Evolutionary conservation across 1,284 basidiomycete genomes (phyloP).

Genomic region (Stygiomarasmius scandens): DNA sequence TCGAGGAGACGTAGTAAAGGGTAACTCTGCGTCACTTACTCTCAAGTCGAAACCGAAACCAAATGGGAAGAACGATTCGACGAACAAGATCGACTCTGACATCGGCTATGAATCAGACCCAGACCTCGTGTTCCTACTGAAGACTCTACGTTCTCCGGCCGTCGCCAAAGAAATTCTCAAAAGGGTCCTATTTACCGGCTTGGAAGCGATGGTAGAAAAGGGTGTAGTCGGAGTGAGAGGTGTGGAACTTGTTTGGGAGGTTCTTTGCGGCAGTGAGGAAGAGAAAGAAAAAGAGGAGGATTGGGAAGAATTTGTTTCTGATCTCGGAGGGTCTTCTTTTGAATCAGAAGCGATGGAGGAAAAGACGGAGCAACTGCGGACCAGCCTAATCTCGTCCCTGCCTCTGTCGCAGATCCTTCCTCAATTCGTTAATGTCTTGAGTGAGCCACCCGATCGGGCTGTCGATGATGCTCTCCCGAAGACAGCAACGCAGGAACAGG

Average conservation of each 20-base stretch:
- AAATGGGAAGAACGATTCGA: no score
- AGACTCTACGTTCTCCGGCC: background rate
- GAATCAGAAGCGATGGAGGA: no score
- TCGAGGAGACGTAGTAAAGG: conserved; percentile 39
- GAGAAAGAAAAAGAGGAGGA: conserved; percentile 23
- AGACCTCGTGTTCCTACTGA: conserved; percentile 31
- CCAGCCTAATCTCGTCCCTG: conserved; percentile 43
- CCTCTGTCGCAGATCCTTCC: conserved; percentile 59
- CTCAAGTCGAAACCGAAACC: no score
- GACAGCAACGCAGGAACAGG: no score
- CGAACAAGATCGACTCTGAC: no score
- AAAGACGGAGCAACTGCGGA: conserved; percentile 30
- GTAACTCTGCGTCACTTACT: no score
- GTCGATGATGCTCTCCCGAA: no score
- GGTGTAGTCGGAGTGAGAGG: conserved; percentile 69
- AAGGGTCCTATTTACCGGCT: conserved; percentile 65
- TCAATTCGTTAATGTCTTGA: conserved; percentile 41
- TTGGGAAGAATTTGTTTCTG: conserved; percentile 9
- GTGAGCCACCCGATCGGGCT: conserved; percentile 31
- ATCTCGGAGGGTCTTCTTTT: no score
- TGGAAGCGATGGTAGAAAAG: conserved; percentile 65
- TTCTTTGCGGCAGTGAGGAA: conserved; percentile 65
- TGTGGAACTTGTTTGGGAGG: conserved; percentile 69
- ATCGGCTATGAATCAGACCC: conserved; percentile 33
- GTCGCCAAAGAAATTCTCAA: conserved; percentile 30